Evolutionary conservation across 1,284 basidiomycete genomes (phyloP).

Genomic region (Rhodotorula glutinis): DNA sequence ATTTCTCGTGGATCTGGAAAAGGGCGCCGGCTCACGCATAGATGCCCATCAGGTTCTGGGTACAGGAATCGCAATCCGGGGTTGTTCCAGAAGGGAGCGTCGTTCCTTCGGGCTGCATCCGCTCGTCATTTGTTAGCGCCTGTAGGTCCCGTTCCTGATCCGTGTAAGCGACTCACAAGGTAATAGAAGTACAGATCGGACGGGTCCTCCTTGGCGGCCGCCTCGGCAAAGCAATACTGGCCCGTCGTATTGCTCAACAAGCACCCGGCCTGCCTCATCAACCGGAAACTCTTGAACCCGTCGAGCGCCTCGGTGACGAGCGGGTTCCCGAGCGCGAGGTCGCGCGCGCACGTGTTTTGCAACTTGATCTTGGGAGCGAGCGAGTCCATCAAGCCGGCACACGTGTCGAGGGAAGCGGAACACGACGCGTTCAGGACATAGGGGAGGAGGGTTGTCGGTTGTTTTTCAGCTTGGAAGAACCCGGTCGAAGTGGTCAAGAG

Average conservation of each 20-base stretch:
- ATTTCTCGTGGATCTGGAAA: too few relatives aligned
- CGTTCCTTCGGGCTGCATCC: slow-evolving; percentile 21
- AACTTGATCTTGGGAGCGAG: slow-evolving; percentile 28
- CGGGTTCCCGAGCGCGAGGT: slow-evolving; percentile 37
- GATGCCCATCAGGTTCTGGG: slow-evolving; percentile 25
- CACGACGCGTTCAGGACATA: slow-evolving; percentile 40
- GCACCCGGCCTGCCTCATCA: slow-evolving; percentile 38
- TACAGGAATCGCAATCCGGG: slow-evolving; percentile 35
- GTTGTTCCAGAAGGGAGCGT: slow-evolving; percentile 36
- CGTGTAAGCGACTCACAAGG: slow-evolving; percentile 1
- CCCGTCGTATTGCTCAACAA: slow-evolving; percentile 27
- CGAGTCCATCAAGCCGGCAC: slow-evolving; percentile 32
- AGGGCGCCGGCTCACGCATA: slow-evolving; percentile 40
- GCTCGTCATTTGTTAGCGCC: background rate
- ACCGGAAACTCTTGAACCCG: slow-evolving; percentile 39
- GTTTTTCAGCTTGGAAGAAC: slow-evolving; percentile 39
- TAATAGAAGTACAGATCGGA: slow-evolving; percentile 41
- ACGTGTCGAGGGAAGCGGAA: slow-evolving; percentile 23
- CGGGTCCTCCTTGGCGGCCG: slow-evolving; percentile 22
- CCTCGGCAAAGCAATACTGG: slow-evolving; percentile 41
- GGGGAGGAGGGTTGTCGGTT: slow-evolving; percentile 32
- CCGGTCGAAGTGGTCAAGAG: slow-evolving; percentile 41
- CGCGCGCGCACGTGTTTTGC: slow-evolving; percentile 32
- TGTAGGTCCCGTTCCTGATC: too few relatives aligned
- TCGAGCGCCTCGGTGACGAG: slow-evolving; percentile 40